Conservation (phyloP, 352 stramenopile genomes). For the Bremia lactucae region DNA sequence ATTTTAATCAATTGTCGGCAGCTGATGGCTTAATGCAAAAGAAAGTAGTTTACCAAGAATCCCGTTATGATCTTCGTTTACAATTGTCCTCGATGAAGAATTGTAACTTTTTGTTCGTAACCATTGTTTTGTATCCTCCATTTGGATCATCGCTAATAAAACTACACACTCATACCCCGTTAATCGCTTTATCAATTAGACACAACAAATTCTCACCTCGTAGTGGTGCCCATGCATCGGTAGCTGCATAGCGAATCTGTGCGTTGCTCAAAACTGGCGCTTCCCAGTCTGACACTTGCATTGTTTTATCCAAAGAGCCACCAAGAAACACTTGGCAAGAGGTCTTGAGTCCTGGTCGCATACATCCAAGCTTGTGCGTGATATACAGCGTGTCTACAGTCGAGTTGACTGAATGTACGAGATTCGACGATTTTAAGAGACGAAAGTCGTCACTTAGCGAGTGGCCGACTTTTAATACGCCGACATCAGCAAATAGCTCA, state of each 20-base stretch:
- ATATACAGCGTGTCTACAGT: slow-evolving; percentile 78
- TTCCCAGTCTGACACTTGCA: slow-evolving; percentile 84
- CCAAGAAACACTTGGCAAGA: slow-evolving; percentile 66
- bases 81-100: slow-evolving; percentile 21
- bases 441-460: slow-evolving; percentile 70
- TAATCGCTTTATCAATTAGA: background rate
- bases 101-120: slow-evolving; percentile 66
- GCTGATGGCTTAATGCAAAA: slow-evolving; percentile 22
- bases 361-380: slow-evolving; percentile 62
- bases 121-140: slow-evolving; percentile 42
- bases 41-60: slow-evolving; percentile 40
- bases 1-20: slow-evolving; percentile 10
- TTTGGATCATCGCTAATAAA: slow-evolving; percentile 63
- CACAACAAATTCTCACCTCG: slow-evolving; percentile 42
- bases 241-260: slow-evolving; percentile 74
- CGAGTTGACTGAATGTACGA: slow-evolving; percentile 49
- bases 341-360: slow-evolving; percentile 60
- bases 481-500: slow-evolving; percentile 40
- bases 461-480: slow-evolving; percentile 69
- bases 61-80: slow-evolving; percentile 32
- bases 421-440: slow-evolving; percentile 38
- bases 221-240: slow-evolving; percentile 66
- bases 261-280: slow-evolving; percentile 42
- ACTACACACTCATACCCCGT: slow-evolving; percentile 24
- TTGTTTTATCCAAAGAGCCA: slow-evolving; percentile 63